phyloP scores from a whole-genome alignment of 2,329 filamentous ascomycete genomes.

The Aureobasidium sp. region DNA sequence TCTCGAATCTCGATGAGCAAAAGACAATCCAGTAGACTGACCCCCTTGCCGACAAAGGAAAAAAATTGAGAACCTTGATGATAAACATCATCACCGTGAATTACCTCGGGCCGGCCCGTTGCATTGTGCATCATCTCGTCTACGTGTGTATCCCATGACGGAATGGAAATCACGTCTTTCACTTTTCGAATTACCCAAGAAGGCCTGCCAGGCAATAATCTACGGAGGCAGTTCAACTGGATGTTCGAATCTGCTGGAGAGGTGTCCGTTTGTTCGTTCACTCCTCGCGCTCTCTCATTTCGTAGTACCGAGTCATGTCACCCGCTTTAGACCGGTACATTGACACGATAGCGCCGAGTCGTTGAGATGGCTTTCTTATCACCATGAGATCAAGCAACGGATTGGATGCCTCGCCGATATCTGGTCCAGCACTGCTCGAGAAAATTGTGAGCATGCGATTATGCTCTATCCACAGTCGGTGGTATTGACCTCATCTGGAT shows the following conservation, averaged over 20 bases:
- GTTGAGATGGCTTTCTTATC: not conserved
- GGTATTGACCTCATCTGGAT: too few relatives aligned
- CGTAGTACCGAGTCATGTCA: not conserved
- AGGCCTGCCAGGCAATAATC: not conserved
- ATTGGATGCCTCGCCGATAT: too few relatives aligned
- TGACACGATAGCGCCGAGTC: not conserved
- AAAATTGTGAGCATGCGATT: too few relatives aligned
- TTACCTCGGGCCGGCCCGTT: not conserved
- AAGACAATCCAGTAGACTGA: not conserved
- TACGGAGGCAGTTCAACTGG: not conserved
- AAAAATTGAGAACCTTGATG: conserved; percentile 9
- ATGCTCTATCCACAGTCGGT: too few relatives aligned
- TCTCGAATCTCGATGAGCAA: not conserved
- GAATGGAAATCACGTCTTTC: not conserved
- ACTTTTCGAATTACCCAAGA: not conserved
- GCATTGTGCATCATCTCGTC: not conserved
- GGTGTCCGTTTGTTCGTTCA: not conserved
- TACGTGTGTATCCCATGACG: not conserved
- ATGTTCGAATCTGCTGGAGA: not conserved
- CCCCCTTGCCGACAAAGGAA: not conserved
- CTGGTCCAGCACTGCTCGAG: too few relatives aligned
- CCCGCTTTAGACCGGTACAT: not conserved
- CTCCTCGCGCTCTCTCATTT: not conserved
- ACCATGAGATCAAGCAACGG: too few relatives aligned
- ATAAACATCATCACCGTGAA: not conserved